Conservation (phyloP, 2,329 filamentous ascomycete species). For the Chaetomiaceae sp. region DNA sequence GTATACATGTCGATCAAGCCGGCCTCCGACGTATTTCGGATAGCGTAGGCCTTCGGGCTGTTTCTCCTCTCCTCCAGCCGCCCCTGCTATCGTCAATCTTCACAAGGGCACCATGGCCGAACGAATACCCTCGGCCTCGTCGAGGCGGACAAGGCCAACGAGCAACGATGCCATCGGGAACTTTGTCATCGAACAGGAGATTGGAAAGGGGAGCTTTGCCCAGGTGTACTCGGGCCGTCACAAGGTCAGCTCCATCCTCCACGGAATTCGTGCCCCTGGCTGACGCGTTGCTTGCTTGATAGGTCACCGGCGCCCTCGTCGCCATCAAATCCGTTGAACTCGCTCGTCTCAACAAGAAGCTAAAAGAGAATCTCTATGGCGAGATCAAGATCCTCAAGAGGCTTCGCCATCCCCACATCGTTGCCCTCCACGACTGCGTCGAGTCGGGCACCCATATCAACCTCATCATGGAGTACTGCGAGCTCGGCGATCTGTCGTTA, state of each 20-base stretch:
- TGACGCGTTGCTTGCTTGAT: conserved; percentile 18
- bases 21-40: conserved; percentile 26
- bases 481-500: conserved; percentile 85
- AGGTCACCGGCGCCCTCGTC: conserved; percentile 77
- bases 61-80: conserved; percentile 14
- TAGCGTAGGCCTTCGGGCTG: conserved; percentile 31
- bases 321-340: conserved; percentile 97
- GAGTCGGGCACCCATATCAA: conserved; percentile 87
- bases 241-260: conserved; percentile 55
- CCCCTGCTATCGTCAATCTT: conserved; percentile 27
- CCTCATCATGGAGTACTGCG: conserved; percentile 97
- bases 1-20: conserved; percentile 32
- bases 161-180: conserved; percentile 55
- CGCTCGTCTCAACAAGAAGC: conserved; percentile 85
- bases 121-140: conserved; percentile 24
- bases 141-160: conserved; percentile 25
- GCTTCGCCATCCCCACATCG: conserved; percentile 93
- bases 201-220: conserved; percentile 96
- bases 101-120: conserved; percentile 31
- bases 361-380: conserved; percentile 90
- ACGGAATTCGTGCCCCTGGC: background rate
- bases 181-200: conserved; percentile 80
- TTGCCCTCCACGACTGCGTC: conserved; percentile 90
- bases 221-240: conserved; percentile 86
- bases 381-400: conserved; percentile 95